Conservation (phyloP, 768 basidiomycete species). For the Lactarius akahatsu region DNA sequence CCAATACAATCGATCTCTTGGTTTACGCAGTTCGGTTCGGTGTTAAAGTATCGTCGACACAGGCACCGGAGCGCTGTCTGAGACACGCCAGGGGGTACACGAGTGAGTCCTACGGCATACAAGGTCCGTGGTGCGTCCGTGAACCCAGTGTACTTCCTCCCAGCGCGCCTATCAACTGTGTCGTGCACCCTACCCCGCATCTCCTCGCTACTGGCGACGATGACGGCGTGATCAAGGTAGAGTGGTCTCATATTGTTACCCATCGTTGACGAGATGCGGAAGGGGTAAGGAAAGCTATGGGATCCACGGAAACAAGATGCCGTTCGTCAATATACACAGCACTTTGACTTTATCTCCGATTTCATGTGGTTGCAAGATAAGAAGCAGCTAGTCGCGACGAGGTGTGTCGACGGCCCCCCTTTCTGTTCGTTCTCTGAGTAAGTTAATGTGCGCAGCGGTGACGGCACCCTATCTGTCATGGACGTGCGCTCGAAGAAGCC, state of each 20-base stretch:
- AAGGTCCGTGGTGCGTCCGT: conserved; percentile 22
- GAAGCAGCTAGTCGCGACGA: conserved; percentile 82
- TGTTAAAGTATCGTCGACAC: conserved; percentile 66
- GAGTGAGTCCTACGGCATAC: conserved; percentile 51
- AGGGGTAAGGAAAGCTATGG: conserved; percentile 68
- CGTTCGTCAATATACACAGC: conserved; percentile 72
- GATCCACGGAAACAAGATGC: conserved; percentile 71
- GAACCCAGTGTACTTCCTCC: conserved; percentile 23
- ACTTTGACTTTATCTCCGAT: conserved; percentile 93
- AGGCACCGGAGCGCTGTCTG: conserved; percentile 49
- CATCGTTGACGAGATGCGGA: not conserved
- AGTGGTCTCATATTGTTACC: conserved; percentile 3
- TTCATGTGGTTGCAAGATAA: conserved; percentile 75
- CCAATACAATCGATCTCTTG: conserved; percentile 12
- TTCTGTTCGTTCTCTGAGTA: not conserved
- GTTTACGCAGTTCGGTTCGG: conserved; percentile 15
- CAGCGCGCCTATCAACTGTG: conserved; percentile 84
- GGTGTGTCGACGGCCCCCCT: conserved; percentile 48
- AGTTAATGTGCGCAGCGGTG: conserved; percentile 50
- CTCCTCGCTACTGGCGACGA: conserved; percentile 88
- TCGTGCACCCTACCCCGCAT: conserved; percentile 67
- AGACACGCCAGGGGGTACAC: conserved; percentile 54
- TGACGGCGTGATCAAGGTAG: conserved; percentile 88
- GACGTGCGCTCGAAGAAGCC: conserved; percentile 82
- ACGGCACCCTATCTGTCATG: conserved; percentile 90